These are phyloP conservation scores for Euphorbia celastroides DNA, from an alignment of 441 rosid species.

Conservation along the genomic window DNA sequence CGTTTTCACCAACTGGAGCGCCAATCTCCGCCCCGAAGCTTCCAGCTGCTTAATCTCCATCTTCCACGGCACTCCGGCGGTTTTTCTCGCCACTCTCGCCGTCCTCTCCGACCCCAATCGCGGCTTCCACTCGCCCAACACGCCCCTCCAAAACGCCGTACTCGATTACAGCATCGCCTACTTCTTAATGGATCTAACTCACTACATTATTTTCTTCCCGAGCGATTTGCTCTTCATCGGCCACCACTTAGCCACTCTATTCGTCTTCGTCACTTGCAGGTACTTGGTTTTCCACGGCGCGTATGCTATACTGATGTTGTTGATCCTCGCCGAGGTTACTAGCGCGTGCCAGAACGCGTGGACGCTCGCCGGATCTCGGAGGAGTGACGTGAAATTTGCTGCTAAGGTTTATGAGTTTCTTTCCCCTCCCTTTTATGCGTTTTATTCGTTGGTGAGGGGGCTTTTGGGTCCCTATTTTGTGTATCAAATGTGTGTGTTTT, in stretches of 20 bases:
- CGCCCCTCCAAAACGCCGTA: slow-evolving; percentile 41
- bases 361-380: slow-evolving; percentile 59
- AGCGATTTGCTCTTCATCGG: slow-evolving; percentile 71
- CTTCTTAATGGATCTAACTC: slow-evolving; percentile 67
- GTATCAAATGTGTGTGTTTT: slow-evolving; percentile 52
- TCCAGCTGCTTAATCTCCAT: slow-evolving; percentile 78
- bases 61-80: slow-evolving; percentile 79
- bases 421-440: slow-evolving; percentile 62
- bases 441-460: slow-evolving; percentile 65
- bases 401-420: slow-evolving; percentile 39
- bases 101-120: slow-evolving; percentile 40
- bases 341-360: slow-evolving; percentile 85
- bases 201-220: slow-evolving; percentile 62
- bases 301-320: slow-evolving; percentile 49
- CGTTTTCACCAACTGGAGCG: slow-evolving; percentile 60
- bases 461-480: slow-evolving; percentile 57
- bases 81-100: slow-evolving; percentile 43
- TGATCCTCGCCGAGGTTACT: slow-evolving; percentile 78
- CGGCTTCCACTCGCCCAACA: slow-evolving; percentile 60
- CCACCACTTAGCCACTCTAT: slow-evolving; percentile 78
- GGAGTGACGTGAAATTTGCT: slow-evolving; percentile 41
- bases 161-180: slow-evolving; percentile 83
- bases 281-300: slow-evolving; percentile 68
- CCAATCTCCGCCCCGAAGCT: slow-evolving; percentile 65
- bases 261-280: slow-evolving; percentile 81